Evolutionary conservation across 768 basidiomycete genomes (phyloP).

Genomic region (Kwoniella dendrophila): DNA sequence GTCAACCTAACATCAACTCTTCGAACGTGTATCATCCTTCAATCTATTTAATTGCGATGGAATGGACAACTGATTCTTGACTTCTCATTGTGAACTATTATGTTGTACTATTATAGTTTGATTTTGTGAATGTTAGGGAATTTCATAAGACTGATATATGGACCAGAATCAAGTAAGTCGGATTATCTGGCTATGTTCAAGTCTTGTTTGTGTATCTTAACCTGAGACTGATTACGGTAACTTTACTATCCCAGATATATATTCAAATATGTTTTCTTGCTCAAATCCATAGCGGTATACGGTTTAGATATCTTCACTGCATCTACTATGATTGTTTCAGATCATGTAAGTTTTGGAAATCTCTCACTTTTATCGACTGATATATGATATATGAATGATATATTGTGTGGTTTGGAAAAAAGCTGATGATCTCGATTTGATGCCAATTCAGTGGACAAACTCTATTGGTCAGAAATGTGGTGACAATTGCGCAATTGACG

Average conservation of each 20-base stretch:
- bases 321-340: conserved; percentile 90
- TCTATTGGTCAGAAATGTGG: conserved; percentile 80
- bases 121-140: conserved; percentile 91
- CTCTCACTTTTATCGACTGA: too few relatives aligned
- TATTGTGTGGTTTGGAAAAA: too few relatives aligned
- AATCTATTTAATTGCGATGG: too few relatives aligned
- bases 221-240: neutral
- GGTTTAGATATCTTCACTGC: conserved; percentile 97
- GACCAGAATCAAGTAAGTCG: conserved; percentile 79
- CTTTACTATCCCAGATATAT: conserved; percentile 67
- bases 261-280: conserved; percentile 86
- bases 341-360: conserved; percentile 56
- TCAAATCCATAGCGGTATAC: conserved; percentile 96
- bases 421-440: neutral
- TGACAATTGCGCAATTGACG: conserved; percentile 73
- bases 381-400: too few relatives aligned
- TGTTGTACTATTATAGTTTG: conserved; percentile 66
- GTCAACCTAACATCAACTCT: too few relatives aligned
- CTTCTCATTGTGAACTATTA: neutral
- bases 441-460: conserved; percentile 69
- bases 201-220: neutral
- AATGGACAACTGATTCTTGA: too few relatives aligned
- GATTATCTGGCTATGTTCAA: neutral
- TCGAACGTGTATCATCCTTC: too few relatives aligned
- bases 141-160: conserved; percentile 84